phyloP scores from a whole-genome alignment of 1,284 basidiomycete species.

The Sporisorium graminicola region DNA sequence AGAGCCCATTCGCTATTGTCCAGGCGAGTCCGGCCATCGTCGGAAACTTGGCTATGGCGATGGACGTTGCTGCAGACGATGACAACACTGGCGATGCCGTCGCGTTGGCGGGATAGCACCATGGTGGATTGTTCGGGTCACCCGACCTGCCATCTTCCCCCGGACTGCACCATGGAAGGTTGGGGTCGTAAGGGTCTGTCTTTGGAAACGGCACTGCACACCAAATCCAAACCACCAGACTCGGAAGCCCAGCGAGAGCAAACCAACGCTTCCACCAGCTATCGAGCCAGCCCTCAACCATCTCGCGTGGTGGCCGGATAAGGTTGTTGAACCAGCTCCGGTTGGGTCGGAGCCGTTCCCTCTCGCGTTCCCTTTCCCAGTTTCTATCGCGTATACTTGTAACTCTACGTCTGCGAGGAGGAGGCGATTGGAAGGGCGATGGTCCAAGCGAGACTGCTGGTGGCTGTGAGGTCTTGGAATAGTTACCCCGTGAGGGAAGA shows the following conservation, averaged over 20 bases:
- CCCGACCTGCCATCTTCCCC: conserved; percentile 35
- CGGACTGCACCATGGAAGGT: conserved; percentile 57
- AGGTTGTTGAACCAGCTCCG: conserved; percentile 56
- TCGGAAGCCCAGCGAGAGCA: conserved; percentile 72
- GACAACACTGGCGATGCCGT: conserved; percentile 5
- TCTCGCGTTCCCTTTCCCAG: conserved; percentile 46
- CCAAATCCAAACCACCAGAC: conserved; percentile 74
- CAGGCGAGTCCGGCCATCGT: conserved; percentile 25
- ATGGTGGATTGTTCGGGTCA: conserved; percentile 50
- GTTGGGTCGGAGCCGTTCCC: conserved; percentile 28
- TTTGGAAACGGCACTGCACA: conserved; percentile 74
- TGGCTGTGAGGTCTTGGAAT: conserved; percentile 7
- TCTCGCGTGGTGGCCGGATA: conserved; percentile 70
- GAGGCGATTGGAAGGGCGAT: conserved; percentile 37
- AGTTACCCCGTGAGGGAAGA: background rate
- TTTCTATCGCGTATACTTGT: conserved; percentile 43
- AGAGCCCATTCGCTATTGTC: conserved; percentile 15
- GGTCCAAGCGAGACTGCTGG: conserved; percentile 21
- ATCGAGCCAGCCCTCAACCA: conserved; percentile 72
- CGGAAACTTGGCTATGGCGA: conserved; percentile 6
- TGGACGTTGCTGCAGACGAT: background rate
- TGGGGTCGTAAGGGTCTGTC: conserved; percentile 70
- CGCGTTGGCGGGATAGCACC: conserved; percentile 44
- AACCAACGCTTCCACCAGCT: conserved; percentile 73
- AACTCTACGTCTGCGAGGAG: conserved; percentile 37